Evolutionary conservation across 768 basidiomycete genomes (phyloP).

Genomic region (Phylloporus scabripes): DNA sequence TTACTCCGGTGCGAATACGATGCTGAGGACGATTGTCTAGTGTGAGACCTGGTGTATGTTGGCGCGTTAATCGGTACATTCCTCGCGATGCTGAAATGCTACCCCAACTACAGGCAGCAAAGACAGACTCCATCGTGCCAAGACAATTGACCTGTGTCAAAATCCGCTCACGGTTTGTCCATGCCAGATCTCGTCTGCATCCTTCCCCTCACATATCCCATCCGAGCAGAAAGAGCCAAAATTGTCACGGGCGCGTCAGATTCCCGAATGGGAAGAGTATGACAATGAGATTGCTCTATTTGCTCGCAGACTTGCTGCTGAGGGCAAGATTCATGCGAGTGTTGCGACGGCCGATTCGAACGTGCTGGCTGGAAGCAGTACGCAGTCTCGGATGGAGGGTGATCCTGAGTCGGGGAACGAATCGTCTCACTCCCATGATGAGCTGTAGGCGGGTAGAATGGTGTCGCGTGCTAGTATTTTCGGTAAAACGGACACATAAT

Average conservation of each 20-base stretch:
- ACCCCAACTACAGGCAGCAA: slow-evolving; percentile 55
- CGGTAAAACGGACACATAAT: not conserved
- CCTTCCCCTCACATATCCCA: not conserved
- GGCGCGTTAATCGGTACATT: not conserved
- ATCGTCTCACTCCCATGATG: slow-evolving; percentile 10
- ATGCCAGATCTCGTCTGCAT: not conserved
- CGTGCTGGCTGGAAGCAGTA: slow-evolving; percentile 52
- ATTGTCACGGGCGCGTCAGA: slow-evolving; percentile 84
- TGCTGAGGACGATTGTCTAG: slow-evolving; percentile 34
- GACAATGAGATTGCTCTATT: slow-evolving; percentile 87
- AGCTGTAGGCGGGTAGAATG: slow-evolving; percentile 12
- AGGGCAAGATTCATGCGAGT: slow-evolving; percentile 63
- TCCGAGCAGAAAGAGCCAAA: slow-evolving; percentile 89
- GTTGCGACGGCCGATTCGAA: slow-evolving; percentile 66
- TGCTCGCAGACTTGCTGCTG: slow-evolving; percentile 61
- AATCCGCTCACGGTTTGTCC: slow-evolving; percentile 83
- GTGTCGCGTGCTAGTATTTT: not conserved
- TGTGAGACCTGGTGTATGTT: slow-evolving; percentile 97
- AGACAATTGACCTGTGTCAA: slow-evolving; percentile 94
- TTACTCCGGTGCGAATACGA: not conserved
- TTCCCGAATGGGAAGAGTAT: slow-evolving; percentile 97
- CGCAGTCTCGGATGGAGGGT: slow-evolving; percentile 9
- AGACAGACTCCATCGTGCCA: slow-evolving; percentile 70
- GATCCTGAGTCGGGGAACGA: not conserved
- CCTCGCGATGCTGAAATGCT: not conserved